phyloP scores from a whole-genome alignment of 768 basidiomycete species.

The Suillus placidus region DNA sequence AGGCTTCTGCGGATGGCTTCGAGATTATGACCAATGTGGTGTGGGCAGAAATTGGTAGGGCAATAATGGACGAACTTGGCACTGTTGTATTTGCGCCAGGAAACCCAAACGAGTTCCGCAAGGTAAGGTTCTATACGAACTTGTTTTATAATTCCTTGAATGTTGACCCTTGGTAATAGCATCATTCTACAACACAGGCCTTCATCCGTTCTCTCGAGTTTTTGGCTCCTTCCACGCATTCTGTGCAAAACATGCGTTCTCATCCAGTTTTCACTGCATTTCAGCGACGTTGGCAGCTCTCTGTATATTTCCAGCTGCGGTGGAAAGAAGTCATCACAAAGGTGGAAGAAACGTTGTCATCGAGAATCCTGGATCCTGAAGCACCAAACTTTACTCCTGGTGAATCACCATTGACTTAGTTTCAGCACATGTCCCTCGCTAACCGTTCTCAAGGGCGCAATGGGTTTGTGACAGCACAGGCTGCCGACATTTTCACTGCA shows the following conservation, averaged over 20 bases:
- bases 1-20: conserved; percentile 49
- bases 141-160: not conserved
- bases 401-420: conserved; percentile 23
- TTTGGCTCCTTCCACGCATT: conserved; percentile 72
- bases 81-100: conserved; percentile 87
- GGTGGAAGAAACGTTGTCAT: conserved; percentile 68
- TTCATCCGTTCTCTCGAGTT: conserved; percentile 84
- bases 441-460: conserved; percentile 24
- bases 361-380: conserved; percentile 43
- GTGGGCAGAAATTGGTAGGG: conserved; percentile 81
- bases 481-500: conserved; percentile 69
- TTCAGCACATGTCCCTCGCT: conserved; percentile 8
- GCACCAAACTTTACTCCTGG: conserved; percentile 39
- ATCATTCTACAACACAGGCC: conserved; percentile 80
- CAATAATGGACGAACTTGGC: conserved; percentile 87
- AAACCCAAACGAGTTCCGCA: conserved; percentile 85
- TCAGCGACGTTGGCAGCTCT: conserved; percentile 90
- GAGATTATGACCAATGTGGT: conserved; percentile 87
- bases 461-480: conserved; percentile 62
- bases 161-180: conserved; percentile 45
- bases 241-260: conserved; percentile 70
- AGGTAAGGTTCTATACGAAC: conserved; percentile 45
- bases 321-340: conserved; percentile 91
- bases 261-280: conserved; percentile 75
- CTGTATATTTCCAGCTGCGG: conserved; percentile 94